These are phyloP conservation scores for Bipolaris sorokiniana DNA, from an alignment of 2,329 filamentous ascomycete species.

Conservation along the genomic window DNA sequence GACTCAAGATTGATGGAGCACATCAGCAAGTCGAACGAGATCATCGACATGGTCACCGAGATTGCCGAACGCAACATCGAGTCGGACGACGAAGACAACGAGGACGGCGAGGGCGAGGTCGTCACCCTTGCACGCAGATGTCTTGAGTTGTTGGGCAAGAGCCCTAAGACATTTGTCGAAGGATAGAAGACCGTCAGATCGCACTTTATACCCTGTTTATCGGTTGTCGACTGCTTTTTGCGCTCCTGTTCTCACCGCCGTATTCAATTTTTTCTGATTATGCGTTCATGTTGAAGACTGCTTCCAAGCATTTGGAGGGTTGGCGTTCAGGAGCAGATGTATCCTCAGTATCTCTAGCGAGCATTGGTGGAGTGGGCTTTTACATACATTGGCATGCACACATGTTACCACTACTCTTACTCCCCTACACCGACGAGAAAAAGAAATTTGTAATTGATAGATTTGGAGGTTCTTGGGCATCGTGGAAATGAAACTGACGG, in stretches of 20 bases:
- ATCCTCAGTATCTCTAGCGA: slow-evolving; percentile 48
- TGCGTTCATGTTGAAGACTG: slow-evolving; percentile 30
- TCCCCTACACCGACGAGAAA: slow-evolving; percentile 13
- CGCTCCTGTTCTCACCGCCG: slow-evolving; percentile 24
- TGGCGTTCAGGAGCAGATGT: slow-evolving; percentile 40
- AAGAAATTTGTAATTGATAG: slow-evolving; percentile 37
- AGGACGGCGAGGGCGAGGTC: slow-evolving; percentile 92
- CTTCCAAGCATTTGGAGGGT: slow-evolving; percentile 24
- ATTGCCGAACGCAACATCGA: slow-evolving; percentile 91
- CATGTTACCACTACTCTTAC: slow-evolving; percentile 29
- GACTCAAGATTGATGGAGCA: slow-evolving; percentile 86
- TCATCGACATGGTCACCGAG: slow-evolving; percentile 87
- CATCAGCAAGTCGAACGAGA: slow-evolving; percentile 87
- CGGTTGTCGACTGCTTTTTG: slow-evolving; percentile 24
- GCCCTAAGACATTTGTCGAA: slow-evolving; percentile 81
- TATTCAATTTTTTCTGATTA: slow-evolving; percentile 34
- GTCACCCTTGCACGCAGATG: slow-evolving; percentile 89
- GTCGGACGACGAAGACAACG: slow-evolving; percentile 82
- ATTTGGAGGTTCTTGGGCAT: slow-evolving; percentile 18
- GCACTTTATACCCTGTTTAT: slow-evolving; percentile 34
- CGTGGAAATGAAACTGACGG: slow-evolving; percentile 17
- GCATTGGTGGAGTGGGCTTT: slow-evolving; percentile 48
- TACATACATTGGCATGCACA: slow-evolving; percentile 43
- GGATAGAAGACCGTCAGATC: slow-evolving; percentile 57
- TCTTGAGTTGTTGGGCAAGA: slow-evolving; percentile 82